A percentile compares a stretch with the other conserved stretches of the same genome.
Evolutionary conservation across 2,329 filamentous ascomycete species (phyloP).

Genomic region (Colletotrichum tamarilloi): DNA sequence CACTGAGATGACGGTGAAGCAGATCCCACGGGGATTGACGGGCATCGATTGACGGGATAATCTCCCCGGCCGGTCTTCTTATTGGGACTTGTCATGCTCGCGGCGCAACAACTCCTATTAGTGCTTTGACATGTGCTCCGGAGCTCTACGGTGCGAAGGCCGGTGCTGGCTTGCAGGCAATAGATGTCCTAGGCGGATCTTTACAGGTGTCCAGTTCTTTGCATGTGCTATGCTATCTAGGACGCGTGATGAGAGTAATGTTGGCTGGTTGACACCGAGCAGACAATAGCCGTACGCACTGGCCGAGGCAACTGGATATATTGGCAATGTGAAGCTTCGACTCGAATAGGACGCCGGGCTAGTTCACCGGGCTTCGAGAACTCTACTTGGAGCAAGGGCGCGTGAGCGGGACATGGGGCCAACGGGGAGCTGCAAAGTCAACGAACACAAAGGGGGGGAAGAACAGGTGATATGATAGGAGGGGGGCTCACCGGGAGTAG

Average conservation of each 20-base stretch:
- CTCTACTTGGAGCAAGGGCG: slow-evolving; percentile 25
- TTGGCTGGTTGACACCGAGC: neutral
- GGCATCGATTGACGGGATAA: slow-evolving; percentile 31
- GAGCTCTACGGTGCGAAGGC: neutral
- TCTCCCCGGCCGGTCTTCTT: slow-evolving; percentile 6
- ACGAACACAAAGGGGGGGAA: slow-evolving; percentile 24
- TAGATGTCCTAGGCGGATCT: neutral
- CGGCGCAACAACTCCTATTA: neutral
- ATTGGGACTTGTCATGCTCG: neutral
- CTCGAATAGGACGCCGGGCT: slow-evolving; percentile 1
- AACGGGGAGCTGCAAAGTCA: neutral
- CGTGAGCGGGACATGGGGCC: slow-evolving; percentile 2
- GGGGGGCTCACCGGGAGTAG: slow-evolving; percentile 1
- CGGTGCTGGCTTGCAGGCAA: neutral
- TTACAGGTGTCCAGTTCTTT: neutral
- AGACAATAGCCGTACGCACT: neutral
- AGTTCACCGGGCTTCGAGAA: slow-evolving; percentile 1
- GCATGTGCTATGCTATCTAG: neutral
- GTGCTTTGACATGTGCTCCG: neutral
- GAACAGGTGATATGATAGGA: neutral
- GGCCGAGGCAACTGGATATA: neutral
- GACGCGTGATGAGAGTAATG: neutral
- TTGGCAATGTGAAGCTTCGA: slow-evolving; percentile 10
- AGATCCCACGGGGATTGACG: slow-evolving; percentile 7
- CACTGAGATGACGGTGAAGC: neutral